Conservation (phyloP, 306 rosid genomes). For the Castanea sativa region DNA sequence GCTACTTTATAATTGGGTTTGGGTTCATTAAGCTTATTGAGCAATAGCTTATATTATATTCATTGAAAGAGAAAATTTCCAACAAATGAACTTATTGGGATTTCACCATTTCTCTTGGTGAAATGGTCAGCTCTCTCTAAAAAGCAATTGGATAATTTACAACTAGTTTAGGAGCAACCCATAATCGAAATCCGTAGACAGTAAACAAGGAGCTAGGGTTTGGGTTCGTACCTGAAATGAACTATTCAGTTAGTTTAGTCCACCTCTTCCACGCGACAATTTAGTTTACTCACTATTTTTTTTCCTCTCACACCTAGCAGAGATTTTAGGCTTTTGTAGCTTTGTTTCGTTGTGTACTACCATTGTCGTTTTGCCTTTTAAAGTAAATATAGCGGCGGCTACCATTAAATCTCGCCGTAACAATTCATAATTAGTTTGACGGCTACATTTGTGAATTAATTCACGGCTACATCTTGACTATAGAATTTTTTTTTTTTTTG, state of each 20-base stretch:
- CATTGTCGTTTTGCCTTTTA: neutral
- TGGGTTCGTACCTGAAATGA: neutral
- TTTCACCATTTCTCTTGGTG: neutral
- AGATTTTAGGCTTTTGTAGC: neutral
- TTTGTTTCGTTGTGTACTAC: neutral
- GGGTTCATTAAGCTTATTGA: neutral
- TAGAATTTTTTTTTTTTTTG: too few species aligned
- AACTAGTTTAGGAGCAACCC: neutral
- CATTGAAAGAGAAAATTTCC: neutral
- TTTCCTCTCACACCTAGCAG: neutral
- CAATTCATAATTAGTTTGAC: neutral
- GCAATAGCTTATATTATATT: neutral
- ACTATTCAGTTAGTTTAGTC: too few species aligned
- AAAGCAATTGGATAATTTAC: neutral
- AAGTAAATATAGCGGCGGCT: neutral
- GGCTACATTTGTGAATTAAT: too few species aligned
- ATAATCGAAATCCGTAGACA: neutral
- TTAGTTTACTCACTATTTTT: neutral
- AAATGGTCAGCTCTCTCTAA: neutral
- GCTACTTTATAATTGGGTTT: neutral
- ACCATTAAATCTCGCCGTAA: neutral
- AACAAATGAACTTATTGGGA: neutral
- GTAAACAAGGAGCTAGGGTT: neutral
- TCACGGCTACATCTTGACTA: too few species aligned
- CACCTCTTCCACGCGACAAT: neutral